A percentile compares a stretch with the other conserved stretches of the same genome.
These are phyloP conservation scores for Cichorium intybus DNA, from an alignment of 140 eudicot species.

Conservation along the genomic window DNA sequence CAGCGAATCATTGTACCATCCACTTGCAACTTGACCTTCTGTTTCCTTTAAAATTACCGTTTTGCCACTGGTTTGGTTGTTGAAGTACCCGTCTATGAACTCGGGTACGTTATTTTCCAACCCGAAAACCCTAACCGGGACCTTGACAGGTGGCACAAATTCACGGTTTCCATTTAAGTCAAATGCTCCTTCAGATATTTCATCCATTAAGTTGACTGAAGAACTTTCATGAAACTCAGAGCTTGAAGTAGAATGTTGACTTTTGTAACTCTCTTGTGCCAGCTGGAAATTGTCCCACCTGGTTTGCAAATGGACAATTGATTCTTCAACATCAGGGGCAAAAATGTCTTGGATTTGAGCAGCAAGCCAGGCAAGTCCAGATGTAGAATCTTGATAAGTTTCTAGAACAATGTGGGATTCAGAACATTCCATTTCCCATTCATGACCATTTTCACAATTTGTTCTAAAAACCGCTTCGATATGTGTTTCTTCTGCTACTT, in stretches of 20 bases:
- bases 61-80: conserved; percentile 32
- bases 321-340: conserved; percentile 89
- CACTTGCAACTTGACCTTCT: conserved; percentile 45
- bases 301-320: conserved; percentile 74
- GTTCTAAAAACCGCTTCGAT: conserved; percentile 61
- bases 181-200: conserved; percentile 81
- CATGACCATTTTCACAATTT: conserved; percentile 47
- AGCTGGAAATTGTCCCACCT: conserved; percentile 72
- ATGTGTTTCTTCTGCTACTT: conserved; percentile 85
- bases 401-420: conserved; percentile 59
- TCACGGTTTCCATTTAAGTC: conserved; percentile 31
- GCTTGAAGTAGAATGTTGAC: conserved; percentile 32
- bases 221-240: conserved; percentile 28
- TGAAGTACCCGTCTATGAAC: conserved; percentile 76
- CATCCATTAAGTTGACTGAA: conserved; percentile 63
- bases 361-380: conserved; percentile 65
- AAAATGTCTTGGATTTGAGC: conserved; percentile 81
- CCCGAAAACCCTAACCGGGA: conserved; percentile 26
- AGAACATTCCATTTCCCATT: conserved; percentile 84
- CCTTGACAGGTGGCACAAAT: conserved; percentile 17
- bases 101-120: conserved; percentile 40
- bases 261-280: conserved; percentile 38
- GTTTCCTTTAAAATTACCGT: conserved; percentile 21
- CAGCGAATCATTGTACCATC: conserved; percentile 68
- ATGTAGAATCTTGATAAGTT: conserved; percentile 82